phyloP scores from a whole-genome alignment of 768 basidiomycete species.

The Hebeloma cylindrosporum region DNA sequence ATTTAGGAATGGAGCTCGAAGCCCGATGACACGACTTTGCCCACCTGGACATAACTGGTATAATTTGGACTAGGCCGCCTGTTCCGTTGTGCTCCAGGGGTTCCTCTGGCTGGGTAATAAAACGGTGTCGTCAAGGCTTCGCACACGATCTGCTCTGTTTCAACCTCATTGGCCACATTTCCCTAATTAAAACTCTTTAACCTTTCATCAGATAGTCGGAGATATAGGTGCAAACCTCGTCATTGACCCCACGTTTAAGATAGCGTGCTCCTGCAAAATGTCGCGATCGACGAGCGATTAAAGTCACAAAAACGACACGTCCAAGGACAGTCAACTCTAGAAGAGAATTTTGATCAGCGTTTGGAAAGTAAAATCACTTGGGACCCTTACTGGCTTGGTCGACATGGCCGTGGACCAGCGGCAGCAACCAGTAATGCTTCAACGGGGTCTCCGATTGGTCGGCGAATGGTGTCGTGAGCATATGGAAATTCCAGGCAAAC shows the following conservation, averaged over 20 bases:
- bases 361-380: not conserved
- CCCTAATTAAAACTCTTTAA: conserved; percentile 58
- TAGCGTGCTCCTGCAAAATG: conserved; percentile 96
- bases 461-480: conserved; percentile 70
- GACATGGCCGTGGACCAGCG: conserved; percentile 93
- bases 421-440: conserved; percentile 81
- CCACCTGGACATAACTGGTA: conserved; percentile 91
- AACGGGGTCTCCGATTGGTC: conserved; percentile 38
- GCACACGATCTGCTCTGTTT: conserved; percentile 96
- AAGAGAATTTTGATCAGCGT: not conserved
- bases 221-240: conserved; percentile 58
- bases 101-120: conserved; percentile 61
- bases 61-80: conserved; percentile 79
- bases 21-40: conserved; percentile 1
- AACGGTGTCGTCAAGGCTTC: conserved; percentile 90
- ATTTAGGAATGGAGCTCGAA: not conserved
- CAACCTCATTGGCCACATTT: conserved; percentile 98
- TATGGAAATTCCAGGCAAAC: conserved; percentile 94
- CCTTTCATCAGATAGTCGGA: not conserved
- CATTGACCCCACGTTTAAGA: conserved; percentile 91
- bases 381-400: conserved; percentile 93
- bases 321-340: conserved; percentile 89
- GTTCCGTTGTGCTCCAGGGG: conserved; percentile 30
- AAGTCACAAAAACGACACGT: conserved; percentile 85
- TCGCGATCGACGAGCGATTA: conserved; percentile 93